Percentiles rank a stretch among this genome's conserved stretches.
phyloP scores from a whole-genome alignment of 2,329 filamentous ascomycete species.

The Aspergillus pseudoterreus region DNA sequence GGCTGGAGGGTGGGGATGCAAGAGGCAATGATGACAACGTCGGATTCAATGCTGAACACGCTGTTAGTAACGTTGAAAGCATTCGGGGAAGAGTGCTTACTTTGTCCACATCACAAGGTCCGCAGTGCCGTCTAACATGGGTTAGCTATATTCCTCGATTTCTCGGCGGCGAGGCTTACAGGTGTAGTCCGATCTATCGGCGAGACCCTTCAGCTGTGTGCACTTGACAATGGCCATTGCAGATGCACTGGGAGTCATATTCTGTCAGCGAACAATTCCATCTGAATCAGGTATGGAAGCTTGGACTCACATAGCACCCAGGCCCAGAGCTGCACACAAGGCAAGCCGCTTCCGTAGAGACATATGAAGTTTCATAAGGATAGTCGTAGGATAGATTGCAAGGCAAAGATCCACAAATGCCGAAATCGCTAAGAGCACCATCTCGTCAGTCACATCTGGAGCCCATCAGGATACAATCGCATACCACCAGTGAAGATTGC shows the following conservation, averaged over 20 bases:
- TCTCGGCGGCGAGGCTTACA: slow-evolving; percentile 13
- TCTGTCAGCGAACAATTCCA: neutral
- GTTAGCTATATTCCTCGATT: neutral
- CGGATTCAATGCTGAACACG: slow-evolving; percentile 25
- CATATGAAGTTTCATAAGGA: slow-evolving; percentile 32
- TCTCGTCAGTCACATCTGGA: neutral
- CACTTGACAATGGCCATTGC: slow-evolving; percentile 33
- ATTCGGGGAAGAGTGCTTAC: slow-evolving; percentile 19
- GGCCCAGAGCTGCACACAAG: slow-evolving; percentile 24
- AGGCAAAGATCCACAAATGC: slow-evolving; percentile 32
- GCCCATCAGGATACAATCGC: neutral
- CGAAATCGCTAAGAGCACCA: slow-evolving; percentile 20
- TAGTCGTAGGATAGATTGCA: slow-evolving; percentile 28
- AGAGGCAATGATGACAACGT: slow-evolving; percentile 32
- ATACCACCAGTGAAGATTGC: slow-evolving; percentile 40
- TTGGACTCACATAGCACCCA: slow-evolving; percentile 27
- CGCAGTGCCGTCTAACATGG: slow-evolving; percentile 29
- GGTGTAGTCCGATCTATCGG: slow-evolving; percentile 25
- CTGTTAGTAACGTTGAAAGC: too few species aligned
- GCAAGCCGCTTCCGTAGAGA: slow-evolving; percentile 26
- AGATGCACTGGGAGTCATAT: slow-evolving; percentile 28
- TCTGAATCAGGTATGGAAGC: neutral
- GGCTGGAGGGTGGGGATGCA: slow-evolving; percentile 35
- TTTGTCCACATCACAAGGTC: slow-evolving; percentile 48
- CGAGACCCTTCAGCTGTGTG: slow-evolving; percentile 24